Evolutionary conservation across 2,329 filamentous ascomycete species (phyloP), one percentile per base, ranked within the genome.

Genomic region (Orbilia quercus): DNA sequence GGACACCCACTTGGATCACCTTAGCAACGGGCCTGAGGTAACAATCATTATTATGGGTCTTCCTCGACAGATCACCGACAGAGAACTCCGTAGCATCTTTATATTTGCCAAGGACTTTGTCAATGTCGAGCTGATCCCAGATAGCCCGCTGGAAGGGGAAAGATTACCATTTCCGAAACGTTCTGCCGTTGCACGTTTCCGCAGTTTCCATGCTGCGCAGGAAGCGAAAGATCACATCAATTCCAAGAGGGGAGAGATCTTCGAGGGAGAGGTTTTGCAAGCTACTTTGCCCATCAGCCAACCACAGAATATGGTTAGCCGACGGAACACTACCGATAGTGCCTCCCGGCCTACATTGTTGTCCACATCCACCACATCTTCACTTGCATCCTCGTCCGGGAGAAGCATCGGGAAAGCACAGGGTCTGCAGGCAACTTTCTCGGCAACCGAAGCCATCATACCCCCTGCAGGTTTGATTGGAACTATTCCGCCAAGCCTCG

Each of bases 151-250:
- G n/a, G 70, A 69, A 51, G 63, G 64, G 14, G 63, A 45, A 2
- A 36, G 62, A n/a, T 42, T 69, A 31, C 62, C 57, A n/a, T 59
- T 63, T 53, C 74, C 70, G 7, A 75, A 75, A 38, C 73, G 66
- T 16, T 71, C 75, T 51, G 76, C 76, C 9, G 60, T 77, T 44
- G 77, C 77, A 57, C 64, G 75, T 50, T 77, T 78, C 47, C 73
- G 74, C 28, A 76, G 70, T 44, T 73, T 74, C 23, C 70, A 76
- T 16, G 73, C 72, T 16, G 77, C 77, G n/a, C 55, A 76, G 5
- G 75, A 78, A 50, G 77, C 77, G 23, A 77, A 78, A 45, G 74
- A 76, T 18, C 75, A 75, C 12, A 74, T 74, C 34, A 74, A 74
- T 40, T 74, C 70, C 22, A 74, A 74, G 51, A 51, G 57, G 48